Conservation (phyloP, 164 flowering plant species). For the Taxillus chinensis region DNA sequence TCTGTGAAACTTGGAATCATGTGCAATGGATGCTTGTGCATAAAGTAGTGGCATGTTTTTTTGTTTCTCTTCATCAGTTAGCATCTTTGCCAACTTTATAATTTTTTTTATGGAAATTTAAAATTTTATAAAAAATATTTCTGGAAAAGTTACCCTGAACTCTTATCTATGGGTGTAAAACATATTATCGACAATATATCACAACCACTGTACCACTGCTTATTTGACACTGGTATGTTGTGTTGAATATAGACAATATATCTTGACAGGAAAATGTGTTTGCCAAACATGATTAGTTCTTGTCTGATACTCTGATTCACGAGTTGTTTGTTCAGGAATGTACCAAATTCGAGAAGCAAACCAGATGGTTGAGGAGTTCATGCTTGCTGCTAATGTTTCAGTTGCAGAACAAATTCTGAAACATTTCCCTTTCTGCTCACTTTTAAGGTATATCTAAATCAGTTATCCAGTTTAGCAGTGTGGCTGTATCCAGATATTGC, state of each 20-base stretch:
- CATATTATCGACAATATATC: too few species aligned
- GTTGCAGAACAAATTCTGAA: constrained; percentile 84
- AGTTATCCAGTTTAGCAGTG: neutral
- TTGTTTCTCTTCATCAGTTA: too few species aligned
- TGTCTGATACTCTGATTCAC: neutral
- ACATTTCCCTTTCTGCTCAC: constrained; percentile 62
- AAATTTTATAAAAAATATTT: too few species aligned
- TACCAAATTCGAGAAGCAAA: constrained; percentile 98
- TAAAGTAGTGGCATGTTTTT: too few species aligned
- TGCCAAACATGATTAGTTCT: neutral
- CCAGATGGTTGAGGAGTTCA: constrained; percentile 99
- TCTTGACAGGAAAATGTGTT: neutral
- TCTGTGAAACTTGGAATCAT: too few species aligned
- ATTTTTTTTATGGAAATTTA: too few species aligned
- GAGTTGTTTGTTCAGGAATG: constrained; percentile 54
- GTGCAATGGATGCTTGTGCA: too few species aligned
- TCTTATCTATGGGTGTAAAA: too few species aligned
- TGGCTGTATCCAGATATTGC: neutral
- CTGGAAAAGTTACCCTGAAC: too few species aligned
- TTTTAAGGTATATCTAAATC: constrained; percentile 49
- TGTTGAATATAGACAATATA: neutral
- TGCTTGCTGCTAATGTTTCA: constrained; percentile 98
- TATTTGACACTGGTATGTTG: too few species aligned
- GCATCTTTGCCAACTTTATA: too few species aligned
- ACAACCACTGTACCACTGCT: too few species aligned